Evolutionary conservation across 352 stramenopile genomes (phyloP).

Genomic region (Phytophthora fragariae): DNA sequence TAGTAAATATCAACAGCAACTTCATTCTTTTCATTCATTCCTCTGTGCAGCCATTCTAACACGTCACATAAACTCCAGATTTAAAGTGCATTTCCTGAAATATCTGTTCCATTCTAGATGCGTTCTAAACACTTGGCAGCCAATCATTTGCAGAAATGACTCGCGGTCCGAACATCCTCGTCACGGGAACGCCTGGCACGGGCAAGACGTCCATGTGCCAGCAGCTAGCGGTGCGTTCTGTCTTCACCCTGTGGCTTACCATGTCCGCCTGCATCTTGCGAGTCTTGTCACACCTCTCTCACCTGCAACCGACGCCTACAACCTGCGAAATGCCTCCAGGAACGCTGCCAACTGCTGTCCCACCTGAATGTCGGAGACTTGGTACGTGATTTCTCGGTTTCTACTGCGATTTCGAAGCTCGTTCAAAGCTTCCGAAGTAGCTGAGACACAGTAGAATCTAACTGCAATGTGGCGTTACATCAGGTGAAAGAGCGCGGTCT

Average conservation of each 20-base stretch:
- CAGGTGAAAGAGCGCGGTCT: slow-evolving; percentile 78
- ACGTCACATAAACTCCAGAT: slow-evolving; percentile 9
- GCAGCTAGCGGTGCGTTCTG: slow-evolving; percentile 79
- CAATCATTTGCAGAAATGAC: slow-evolving; percentile 43
- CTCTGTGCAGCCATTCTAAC: slow-evolving; percentile 4
- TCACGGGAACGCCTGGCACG: slow-evolving; percentile 97
- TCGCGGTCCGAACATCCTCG: slow-evolving; percentile 95
- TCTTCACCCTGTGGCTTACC: neutral
- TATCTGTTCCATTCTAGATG: neutral
- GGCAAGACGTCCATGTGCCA: slow-evolving; percentile 96
- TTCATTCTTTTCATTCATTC: neutral
- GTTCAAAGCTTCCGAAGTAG: slow-evolving; percentile 5
- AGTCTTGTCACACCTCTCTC: slow-evolving; percentile 14
- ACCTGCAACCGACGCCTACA: slow-evolving; percentile 18
- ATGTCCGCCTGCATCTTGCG: slow-evolving; percentile 8
- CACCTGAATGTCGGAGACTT: slow-evolving; percentile 97
- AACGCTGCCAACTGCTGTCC: slow-evolving; percentile 79
- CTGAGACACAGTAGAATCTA: neutral
- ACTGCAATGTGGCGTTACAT: slow-evolving; percentile 21
- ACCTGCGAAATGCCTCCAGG: slow-evolving; percentile 42
- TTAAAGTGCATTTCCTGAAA: slow-evolving; percentile 9
- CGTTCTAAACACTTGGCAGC: slow-evolving; percentile 4
- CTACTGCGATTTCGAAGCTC: slow-evolving; percentile 5
- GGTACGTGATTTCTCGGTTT: slow-evolving; percentile 39
- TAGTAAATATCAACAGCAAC: neutral